Base-by-base conservation (phyloP, 2,329 filamentous ascomycete genomes). In the Ustulina deusta region DNA sequence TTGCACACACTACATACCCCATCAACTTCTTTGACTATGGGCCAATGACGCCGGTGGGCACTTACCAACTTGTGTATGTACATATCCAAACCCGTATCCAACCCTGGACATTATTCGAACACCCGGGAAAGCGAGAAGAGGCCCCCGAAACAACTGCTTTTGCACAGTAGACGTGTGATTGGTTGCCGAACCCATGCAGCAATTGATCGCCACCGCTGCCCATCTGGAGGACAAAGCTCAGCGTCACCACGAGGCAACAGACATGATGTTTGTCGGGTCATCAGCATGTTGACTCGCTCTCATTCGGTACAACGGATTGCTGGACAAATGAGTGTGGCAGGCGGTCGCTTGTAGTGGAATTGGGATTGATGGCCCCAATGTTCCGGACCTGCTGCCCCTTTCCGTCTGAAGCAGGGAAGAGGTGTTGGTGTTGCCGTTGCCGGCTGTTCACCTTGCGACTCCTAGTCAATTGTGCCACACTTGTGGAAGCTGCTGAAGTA, bases 381-480 rank as follows among this genome's bases (percentile, higher is more conserved):
- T 44, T 66, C 59, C 62, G 64, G 64, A 66, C 52, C 25, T 58
- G 44, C 34, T 38, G 34, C 56, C 40, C 51, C 42, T 64, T 65
- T 51, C 52, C 61, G 56, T 49, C 57, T 56, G 58, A 51, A 52
- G 52, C 10, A 56, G 22, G 51, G 51, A 54, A 22, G n/a, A 25
- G 51, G 49, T 32, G 17, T 29, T 27, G 13, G 40, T 44, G 49
- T 20, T 38, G 58, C 15, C 52, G 56, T 5, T 49, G 46, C 36
- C 38, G 48, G 56, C 61, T 46, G 54, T 61, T 65, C 36, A 52
- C 55, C 49, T 57, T 56, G 65, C 56, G 62, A 65, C 62, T 59
- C 61, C 66, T 52, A 34, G 62, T 48, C 57, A 34, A 32, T 65
- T 59, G 62, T 68, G 66, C 57, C 62, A 68, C 66, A 65, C 51